Conservation (phyloP, 2,329 filamentous ascomycete species). For the Fusarium buharicum region DNA sequence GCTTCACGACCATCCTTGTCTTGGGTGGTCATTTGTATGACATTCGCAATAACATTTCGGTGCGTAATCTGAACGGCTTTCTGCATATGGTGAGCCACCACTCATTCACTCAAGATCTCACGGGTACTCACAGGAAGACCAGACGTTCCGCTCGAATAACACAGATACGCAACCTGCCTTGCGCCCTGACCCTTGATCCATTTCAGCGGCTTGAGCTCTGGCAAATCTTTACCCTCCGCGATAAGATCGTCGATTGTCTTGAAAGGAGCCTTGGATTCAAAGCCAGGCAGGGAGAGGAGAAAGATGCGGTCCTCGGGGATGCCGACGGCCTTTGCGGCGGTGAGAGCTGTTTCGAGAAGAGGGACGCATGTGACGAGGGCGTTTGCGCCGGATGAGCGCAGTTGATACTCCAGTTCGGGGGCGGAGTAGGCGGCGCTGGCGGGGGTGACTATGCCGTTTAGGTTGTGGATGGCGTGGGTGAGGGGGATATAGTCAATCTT, state of each 20-base stretch:
- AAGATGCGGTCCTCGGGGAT: constrained; percentile 74
- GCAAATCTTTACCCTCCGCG: constrained; percentile 65
- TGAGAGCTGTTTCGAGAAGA: constrained; percentile 70
- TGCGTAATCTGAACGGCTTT: constrained; percentile 90
- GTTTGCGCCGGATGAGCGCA: constrained; percentile 74
- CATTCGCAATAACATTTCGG: constrained; percentile 80
- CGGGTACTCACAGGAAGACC: constrained; percentile 71
- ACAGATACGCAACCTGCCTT: constrained; percentile 77
- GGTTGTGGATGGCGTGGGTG: constrained; percentile 77
- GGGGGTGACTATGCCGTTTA: constrained; percentile 78
- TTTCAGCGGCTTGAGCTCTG: constrained; percentile 63
- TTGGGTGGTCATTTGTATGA: constrained; percentile 68
- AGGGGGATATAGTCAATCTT: constrained; percentile 80
- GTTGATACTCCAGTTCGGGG: constrained; percentile 75
- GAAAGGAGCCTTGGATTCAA: constrained; percentile 61
- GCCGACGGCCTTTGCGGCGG: constrained; percentile 70
- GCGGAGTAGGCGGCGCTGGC: constrained; percentile 80
- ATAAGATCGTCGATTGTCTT: constrained; percentile 75
- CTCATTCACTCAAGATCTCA: neutral
- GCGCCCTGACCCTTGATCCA: constrained; percentile 74
- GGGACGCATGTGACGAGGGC: constrained; percentile 77
- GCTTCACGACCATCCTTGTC: constrained; percentile 53
- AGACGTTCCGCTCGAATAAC: constrained; percentile 83
- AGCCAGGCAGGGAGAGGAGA: constrained; percentile 74
- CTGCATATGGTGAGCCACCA: constrained; percentile 50